Conservation (phyloP, 768 basidiomycete genomes). For the Boletus rex-veris region DNA sequence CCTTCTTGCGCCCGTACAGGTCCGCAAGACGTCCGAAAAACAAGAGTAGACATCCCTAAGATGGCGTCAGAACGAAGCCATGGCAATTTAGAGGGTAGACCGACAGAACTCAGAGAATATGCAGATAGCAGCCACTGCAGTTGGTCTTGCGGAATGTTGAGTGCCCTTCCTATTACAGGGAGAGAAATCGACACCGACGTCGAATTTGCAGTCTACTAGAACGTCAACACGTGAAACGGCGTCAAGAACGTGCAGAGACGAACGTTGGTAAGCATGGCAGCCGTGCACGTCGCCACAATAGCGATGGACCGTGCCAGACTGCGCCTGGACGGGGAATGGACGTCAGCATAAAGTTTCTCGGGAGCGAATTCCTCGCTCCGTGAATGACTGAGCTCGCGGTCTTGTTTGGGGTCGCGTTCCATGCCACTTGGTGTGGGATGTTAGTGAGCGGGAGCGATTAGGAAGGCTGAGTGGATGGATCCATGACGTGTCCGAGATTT, state of each 20-base stretch:
- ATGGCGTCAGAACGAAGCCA: conserved; percentile 2
- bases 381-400: conserved; percentile 13
- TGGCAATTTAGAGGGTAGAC: conserved; percentile 16
- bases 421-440: conserved; percentile 2
- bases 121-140: conserved; percentile 70
- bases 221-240: conserved; percentile 2
- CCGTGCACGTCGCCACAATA: conserved; percentile 38
- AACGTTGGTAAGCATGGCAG: conserved; percentile 38
- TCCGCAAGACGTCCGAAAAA: conserved; percentile 80
- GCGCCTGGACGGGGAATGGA: conserved; percentile 6
- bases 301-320: conserved; percentile 27
- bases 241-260: conserved; percentile 2
- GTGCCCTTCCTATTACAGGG: conserved; percentile 47
- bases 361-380: conserved; percentile 2
- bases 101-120: conserved; percentile 64
- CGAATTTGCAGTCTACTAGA: conserved; percentile 27
- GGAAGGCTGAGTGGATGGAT: not conserved
- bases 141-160: conserved; percentile 46
- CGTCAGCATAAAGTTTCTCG: conserved; percentile 1
- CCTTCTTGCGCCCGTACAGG: conserved; percentile 68
- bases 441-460: not conserved
- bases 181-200: conserved; percentile 52
- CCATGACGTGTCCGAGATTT: conserved; percentile 5
- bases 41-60: conserved; percentile 72
- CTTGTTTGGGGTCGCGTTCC: conserved; percentile 1